Evolutionary conservation across 805 yeast species (phyloP), one percentile per base, ranked within the genome.

Genomic region (Starmerella floricola): DNA sequence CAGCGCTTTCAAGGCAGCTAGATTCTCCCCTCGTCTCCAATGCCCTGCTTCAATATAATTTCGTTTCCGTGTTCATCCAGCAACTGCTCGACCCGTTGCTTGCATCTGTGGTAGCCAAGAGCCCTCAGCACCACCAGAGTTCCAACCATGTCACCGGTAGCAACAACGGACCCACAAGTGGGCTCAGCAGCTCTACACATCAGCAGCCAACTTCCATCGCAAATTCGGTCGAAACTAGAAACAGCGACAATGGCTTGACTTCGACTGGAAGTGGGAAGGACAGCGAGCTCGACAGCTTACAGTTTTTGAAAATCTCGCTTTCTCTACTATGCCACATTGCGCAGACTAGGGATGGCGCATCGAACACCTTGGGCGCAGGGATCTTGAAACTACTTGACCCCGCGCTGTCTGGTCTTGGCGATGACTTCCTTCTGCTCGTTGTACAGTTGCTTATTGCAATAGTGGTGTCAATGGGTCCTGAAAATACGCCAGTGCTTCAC

Each of bases 341-440:
- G 0, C 84, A 80, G 55, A 73, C 81, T 0, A 74, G 82, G 48
- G 55, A 58, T 8, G 97, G 98, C 3, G 86, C 96, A 0, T 73
- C 74, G 38, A 79, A 77, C 42, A 63, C 88, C 40, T 61, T 86
- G 19, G 85, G 84, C 52, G 72, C 79, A 51, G 88, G 79, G 38
- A 58, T 88, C 6, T 78, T 86, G 57, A 70, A 74, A 15, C 65
- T 74, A 1, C 65, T 87, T 40, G 71, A 67, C 42, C 73, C 79
- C 31, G 62, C 62, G 16, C 72, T 85, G 48, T 62, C 84, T 34
- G 58, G 65, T 28, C 67, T 48, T 81, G 55, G 19, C 38, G 77
- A 74, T 55, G 93, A 82, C 45, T 62, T 82, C 16, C 65, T 82
- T 31, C 69, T 78, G 27, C 91, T 94, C 0, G 65, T 79, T 2